Evolutionary conservation across 768 basidiomycete genomes (phyloP).

Genomic region (Pleurotus ostreatus): DNA sequence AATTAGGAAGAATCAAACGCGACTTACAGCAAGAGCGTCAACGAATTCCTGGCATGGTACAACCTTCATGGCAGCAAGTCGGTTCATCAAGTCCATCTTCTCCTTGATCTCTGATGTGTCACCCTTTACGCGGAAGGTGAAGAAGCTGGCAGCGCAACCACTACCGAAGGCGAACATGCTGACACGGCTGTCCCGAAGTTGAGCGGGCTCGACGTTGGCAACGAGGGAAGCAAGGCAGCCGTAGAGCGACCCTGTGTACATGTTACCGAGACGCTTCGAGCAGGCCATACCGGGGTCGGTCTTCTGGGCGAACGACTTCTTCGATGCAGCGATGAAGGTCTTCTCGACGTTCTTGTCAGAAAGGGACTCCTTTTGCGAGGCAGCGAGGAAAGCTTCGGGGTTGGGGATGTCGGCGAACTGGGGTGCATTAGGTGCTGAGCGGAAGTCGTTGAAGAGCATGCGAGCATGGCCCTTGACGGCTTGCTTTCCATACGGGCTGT

Average conservation of each 20-base stretch:
- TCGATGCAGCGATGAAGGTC: slow-evolving; percentile 80
- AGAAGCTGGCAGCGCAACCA: slow-evolving; percentile 95
- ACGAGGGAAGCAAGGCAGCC: slow-evolving; percentile 89
- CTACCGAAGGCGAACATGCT: slow-evolving; percentile 96
- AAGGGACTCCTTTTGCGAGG: slow-evolving; percentile 69
- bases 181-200: slow-evolving; percentile 78
- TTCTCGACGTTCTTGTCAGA: slow-evolving; percentile 97
- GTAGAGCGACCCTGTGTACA: slow-evolving; percentile 96
- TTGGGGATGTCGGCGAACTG: slow-evolving; percentile 68
- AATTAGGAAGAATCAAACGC: not conserved
- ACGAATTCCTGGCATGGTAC: slow-evolving; percentile 92
- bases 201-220: slow-evolving; percentile 62
- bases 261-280: slow-evolving; percentile 92
- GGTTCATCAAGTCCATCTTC: slow-evolving; percentile 77
- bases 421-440: slow-evolving; percentile 65
- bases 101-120: slow-evolving; percentile 77
- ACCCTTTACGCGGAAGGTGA: slow-evolving; percentile 80
- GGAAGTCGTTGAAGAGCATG: slow-evolving; percentile 89
- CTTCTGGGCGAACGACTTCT: slow-evolving; percentile 67
- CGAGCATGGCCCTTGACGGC: slow-evolving; percentile 97
- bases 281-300: slow-evolving; percentile 82
- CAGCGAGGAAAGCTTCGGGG: slow-evolving; percentile 64
- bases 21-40: slow-evolving; percentile 68
- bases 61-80: slow-evolving; percentile 84
- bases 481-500: slow-evolving; percentile 98